phyloP scores from a whole-genome alignment of 164 flowering plant genomes.

The Saururus chinensis region DNA sequence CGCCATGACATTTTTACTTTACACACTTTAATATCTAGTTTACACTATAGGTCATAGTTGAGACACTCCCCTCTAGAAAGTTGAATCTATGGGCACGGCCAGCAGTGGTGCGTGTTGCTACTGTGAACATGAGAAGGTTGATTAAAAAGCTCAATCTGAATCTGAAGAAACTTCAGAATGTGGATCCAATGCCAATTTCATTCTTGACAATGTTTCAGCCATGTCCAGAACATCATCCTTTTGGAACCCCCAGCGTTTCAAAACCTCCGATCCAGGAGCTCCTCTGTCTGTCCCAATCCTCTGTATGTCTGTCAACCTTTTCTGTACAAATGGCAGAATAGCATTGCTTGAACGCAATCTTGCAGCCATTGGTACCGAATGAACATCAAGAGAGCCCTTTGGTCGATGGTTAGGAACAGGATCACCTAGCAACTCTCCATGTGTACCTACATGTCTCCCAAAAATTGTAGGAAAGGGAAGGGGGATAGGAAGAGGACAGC shows the following conservation, averaged over 20 bases:
- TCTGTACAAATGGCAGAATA: slow-evolving; percentile 60
- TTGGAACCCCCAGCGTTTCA: slow-evolving; percentile 74
- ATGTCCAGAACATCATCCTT: slow-evolving; percentile 71
- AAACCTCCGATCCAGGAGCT: slow-evolving; percentile 43
- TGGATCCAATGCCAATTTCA: slow-evolving; percentile 47
- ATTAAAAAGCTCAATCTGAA: slow-evolving; percentile 37
- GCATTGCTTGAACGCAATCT: slow-evolving; percentile 80
- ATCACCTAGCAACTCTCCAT: slow-evolving; percentile 46
- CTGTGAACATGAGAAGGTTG: no score
- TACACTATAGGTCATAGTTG: no score
- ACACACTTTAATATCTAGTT: no score
- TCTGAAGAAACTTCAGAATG: slow-evolving; percentile 45
- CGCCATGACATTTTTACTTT: no score
- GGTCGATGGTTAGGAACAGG: slow-evolving; percentile 25
- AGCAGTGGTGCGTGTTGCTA: no score
- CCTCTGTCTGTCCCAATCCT: slow-evolving; percentile 56
- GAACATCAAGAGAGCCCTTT: slow-evolving; percentile 70
- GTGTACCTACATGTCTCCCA: slow-evolving; percentile 42
- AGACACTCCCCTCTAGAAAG: no score
- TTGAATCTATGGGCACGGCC: no score
- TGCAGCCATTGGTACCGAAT: slow-evolving; percentile 80
- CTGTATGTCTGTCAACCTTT: slow-evolving; percentile 41
- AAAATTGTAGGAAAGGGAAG: slow-evolving; percentile 84
- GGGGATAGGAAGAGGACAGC: slow-evolving; percentile 82
- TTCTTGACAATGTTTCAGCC: slow-evolving; percentile 56